Base-by-base conservation (phyloP, 1,139 yeast genomes). In the Geotrichum fermentans region DNA sequence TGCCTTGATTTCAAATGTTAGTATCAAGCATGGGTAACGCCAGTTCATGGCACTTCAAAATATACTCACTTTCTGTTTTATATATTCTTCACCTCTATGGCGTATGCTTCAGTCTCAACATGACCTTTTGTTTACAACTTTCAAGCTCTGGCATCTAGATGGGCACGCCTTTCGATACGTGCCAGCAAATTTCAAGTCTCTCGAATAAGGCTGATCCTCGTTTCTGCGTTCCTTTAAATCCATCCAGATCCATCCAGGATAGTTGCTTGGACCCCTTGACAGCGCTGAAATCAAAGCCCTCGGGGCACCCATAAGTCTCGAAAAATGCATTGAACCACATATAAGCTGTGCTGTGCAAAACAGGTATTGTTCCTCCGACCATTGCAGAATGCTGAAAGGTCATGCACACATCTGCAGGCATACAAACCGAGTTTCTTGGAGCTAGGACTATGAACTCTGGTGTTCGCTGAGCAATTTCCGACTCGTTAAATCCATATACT, bases 181-280 rank as follows among this genome's bases (percentile, higher is more conserved):
- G 34, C 77, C 75, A 75, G 45, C 58, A 56, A 13, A 77, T 58
- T 49, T 71, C 73, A 17, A 81, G 53, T 36, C 66, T 55, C 30
- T 79, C 81, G 60, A 85, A 83, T 11, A 76, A 57, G 51, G 70
- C 70, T 4, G 68, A 52, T 0, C 95, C 94, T 46, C 74, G 73
- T 43, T 71, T 70, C 14, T 62, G 58, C 0, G 81, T 72, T 0
- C 95, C 96, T 54, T 74, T 74, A 56, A 73, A 73, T 0, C 96
- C 96, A 61, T 88, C 96, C 53, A 83, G 66, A 1, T 79, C 74
- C 2, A 71, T 70, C 94, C 90, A 83, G 5, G 52, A 45, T 3
- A 69, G 59, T 7, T 53, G 49, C 39, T 64, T 59, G 33, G 59
- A 49, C 40, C 66, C 61, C 34, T 53, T 47, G 28, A 49, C 45